A percentile compares a stretch with the other conserved stretches of the same genome.
Conservation (phyloP, 2,329 filamentous ascomycete species). For the Neoascochyta sp. region DNA sequence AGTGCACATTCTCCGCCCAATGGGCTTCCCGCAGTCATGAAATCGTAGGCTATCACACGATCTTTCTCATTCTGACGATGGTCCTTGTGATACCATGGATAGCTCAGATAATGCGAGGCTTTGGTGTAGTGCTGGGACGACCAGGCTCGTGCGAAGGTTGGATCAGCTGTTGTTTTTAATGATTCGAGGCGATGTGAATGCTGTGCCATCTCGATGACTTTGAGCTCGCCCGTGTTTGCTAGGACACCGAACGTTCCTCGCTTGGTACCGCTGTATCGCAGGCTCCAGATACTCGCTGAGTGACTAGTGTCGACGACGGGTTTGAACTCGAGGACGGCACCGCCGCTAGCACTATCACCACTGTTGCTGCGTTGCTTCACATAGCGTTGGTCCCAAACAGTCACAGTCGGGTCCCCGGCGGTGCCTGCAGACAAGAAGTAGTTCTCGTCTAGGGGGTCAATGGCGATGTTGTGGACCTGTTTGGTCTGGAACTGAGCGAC, state of each 20-base stretch:
- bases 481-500: constrained; percentile 52
- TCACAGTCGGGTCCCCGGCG: constrained; percentile 68
- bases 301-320: constrained; percentile 50
- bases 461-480: constrained; percentile 65
- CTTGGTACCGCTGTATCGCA: constrained; percentile 58
- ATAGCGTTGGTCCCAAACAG: constrained; percentile 72
- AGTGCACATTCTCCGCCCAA: constrained; percentile 51
- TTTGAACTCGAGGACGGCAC: constrained; percentile 56
- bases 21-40: constrained; percentile 48
- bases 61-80: constrained; percentile 45
- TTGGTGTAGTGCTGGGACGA: constrained; percentile 45
- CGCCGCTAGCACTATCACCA: constrained; percentile 52
- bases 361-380: constrained; percentile 27
- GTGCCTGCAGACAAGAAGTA: constrained; percentile 77
- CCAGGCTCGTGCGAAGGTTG: constrained; percentile 35
- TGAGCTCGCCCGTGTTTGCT: constrained; percentile 58
- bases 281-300: constrained; percentile 57
- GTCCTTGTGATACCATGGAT: constrained; percentile 46
- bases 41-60: constrained; percentile 59
- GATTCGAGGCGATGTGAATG: constrained; percentile 40
- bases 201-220: constrained; percentile 53
- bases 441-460: constrained; percentile 76
- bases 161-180: constrained; percentile 14
- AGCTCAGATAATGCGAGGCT: constrained; percentile 40
- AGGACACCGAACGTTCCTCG: constrained; percentile 57